Base-by-base conservation (phyloP, 768 basidiomycete genomes). In the Lyophyllum atratum region DNA sequence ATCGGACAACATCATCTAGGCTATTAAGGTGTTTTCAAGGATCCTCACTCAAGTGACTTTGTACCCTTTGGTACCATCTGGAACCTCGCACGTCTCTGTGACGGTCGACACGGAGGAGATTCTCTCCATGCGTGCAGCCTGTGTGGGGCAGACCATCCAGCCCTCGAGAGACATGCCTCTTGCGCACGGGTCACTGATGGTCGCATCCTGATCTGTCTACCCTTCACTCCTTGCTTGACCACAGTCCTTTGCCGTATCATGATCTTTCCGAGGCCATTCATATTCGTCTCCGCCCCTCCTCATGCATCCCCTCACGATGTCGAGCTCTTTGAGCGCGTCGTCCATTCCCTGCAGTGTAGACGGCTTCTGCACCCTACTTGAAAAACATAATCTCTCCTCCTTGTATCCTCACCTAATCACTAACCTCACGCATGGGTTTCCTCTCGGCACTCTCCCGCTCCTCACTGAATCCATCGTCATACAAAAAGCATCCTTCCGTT, bases 401-500 rank as follows among this genome's bases (percentile, higher is more conserved):
- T 14, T 4, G 1, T 39, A 69, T 44, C 64, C 70, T 1, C n/a
- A 49, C 22, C 59, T 72, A 0, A 31, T 63, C 2, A 11, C 26
- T 1, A 67, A 69, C 19, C 47, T 71, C 4, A 12, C 12, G 0
- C 11, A 57, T 24, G 66, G 70, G 14, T 70, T 71, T 44, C 68
- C 66, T 6, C 58, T 72, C n/a, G 68, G 67, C 12, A 31, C 60
- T 1, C 60, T 72, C 10, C 70, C 69, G 1, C 3, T 12, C 1
- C 29, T 34, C 9, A 10, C 12, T 7, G 4, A 49, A 2, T 49
- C 33, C 1, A 19, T 49, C 5, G 31, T 49, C 5, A 49, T 49
- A n/a, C 19, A 33, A 33, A 33, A 49, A 49, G 8, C 48, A 49
- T n/a, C 48, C 31, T 11, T 49, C 48, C 22, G 48, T 49, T 19